A percentile compares a stretch with the other conserved stretches of the same genome.
These are phyloP conservation scores for Gentiana straminea DNA, from an alignment of 257 asterid species.

Conservation along the genomic window DNA sequence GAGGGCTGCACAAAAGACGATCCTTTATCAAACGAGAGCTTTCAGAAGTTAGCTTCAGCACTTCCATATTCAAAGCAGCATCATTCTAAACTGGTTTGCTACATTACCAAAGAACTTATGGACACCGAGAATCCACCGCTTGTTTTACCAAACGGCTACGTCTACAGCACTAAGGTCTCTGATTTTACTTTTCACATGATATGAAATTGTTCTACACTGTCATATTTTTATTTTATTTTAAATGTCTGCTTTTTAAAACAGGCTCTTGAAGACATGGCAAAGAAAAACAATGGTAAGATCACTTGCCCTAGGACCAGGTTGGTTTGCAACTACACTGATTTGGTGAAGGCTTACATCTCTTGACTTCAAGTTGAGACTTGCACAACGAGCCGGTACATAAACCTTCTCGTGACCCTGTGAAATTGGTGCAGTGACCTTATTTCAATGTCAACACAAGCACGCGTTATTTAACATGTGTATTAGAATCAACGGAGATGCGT, in stretches of 20 bases:
- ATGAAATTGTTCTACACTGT: no score
- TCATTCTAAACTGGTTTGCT: slow-evolving; percentile 92
- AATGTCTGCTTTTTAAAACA: slow-evolving; percentile 13
- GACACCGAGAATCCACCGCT: slow-evolving; percentile 98
- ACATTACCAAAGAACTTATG: slow-evolving; percentile 84
- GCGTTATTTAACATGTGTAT: no score
- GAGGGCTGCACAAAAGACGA: slow-evolving; percentile 96
- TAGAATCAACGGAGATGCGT: no score
- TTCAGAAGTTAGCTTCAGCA: slow-evolving; percentile 76
- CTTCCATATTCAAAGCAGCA: slow-evolving; percentile 97
- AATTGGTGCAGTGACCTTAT: no score
- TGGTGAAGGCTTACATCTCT: slow-evolving; percentile 76
- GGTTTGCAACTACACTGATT: slow-evolving; percentile 54
- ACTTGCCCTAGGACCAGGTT: slow-evolving; percentile 84
- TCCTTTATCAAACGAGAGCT: slow-evolving; percentile 92
- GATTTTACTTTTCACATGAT: neutral
- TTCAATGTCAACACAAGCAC: no score
- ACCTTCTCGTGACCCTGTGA: no score
- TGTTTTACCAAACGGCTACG: slow-evolving; percentile 92
- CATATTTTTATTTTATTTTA: neutral
- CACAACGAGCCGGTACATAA: no score
- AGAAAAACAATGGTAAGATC: slow-evolving; percentile 61
- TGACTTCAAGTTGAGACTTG: slow-evolving; percentile 13
- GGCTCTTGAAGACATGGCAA: slow-evolving; percentile 95
- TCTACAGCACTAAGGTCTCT: slow-evolving; percentile 92